These are phyloP conservation scores for Umbilicus rupestris DNA, from an alignment of 164 flowering plant species.

Conservation along the genomic window DNA sequence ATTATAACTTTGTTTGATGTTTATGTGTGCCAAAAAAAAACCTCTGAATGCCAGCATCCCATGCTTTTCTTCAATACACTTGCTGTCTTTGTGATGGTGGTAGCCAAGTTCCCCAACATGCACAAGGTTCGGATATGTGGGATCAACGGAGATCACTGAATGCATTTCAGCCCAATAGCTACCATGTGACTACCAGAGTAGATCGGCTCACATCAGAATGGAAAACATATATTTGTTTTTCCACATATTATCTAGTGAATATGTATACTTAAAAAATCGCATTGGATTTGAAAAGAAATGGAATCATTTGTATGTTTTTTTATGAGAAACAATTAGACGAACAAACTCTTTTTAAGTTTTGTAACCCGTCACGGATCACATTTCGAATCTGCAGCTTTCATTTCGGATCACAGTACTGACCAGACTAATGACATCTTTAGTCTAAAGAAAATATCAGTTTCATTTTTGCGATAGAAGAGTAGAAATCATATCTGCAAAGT, in stretches of 20 bases:
- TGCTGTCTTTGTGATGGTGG: conserved; percentile 54
- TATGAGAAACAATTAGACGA: not conserved
- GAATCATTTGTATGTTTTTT: not conserved
- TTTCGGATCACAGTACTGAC: no score
- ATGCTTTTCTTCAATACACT: conserved; percentile 71
- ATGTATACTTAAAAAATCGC: not conserved
- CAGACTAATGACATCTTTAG: no score
- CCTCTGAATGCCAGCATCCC: conserved; percentile 59
- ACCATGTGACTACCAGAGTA: not conserved
- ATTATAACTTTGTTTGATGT: no score
- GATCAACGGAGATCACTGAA: conserved; percentile 45
- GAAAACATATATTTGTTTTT: not conserved
- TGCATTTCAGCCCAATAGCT: not conserved
- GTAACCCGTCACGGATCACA: no score
- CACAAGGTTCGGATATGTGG: conserved; percentile 79
- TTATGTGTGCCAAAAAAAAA: no score
- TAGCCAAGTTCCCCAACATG: conserved; percentile 84
- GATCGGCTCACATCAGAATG: not conserved
- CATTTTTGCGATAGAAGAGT: no score
- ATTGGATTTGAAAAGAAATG: conserved; percentile 1
- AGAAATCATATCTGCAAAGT: no score
- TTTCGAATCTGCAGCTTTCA: no score
- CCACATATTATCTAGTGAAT: not conserved
- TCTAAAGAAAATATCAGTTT: no score
- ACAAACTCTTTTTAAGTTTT: no score